These are phyloP conservation scores for Lathyrus tuberosus DNA, from an alignment of 306 rosid species.

Conservation along the genomic window DNA sequence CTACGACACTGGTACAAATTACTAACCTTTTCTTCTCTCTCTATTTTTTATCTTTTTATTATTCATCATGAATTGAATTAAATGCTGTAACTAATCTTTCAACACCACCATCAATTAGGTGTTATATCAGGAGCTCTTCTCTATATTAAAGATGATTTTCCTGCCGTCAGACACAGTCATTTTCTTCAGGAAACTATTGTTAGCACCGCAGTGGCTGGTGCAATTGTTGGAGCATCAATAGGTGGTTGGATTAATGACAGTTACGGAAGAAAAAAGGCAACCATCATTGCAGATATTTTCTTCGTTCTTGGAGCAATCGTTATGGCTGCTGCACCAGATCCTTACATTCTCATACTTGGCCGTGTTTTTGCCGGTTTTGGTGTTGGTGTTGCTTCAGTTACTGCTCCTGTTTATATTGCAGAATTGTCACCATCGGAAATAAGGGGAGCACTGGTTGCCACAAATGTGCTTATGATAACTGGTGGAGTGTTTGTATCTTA, in stretches of 20 bases:
- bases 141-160: slow-evolving; percentile 51
- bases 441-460: slow-evolving; percentile 84
- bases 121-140: slow-evolving; percentile 59
- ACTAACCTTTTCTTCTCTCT: too few species aligned
- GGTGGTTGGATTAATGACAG: slow-evolving; percentile 92
- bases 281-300: slow-evolving; percentile 73
- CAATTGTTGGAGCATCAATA: slow-evolving; percentile 77
- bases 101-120: slow-evolving; percentile 10
- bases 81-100: too few species aligned
- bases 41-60: too few species aligned
- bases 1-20: too few species aligned
- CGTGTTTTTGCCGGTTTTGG: slow-evolving; percentile 81
- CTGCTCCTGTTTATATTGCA: too few species aligned
- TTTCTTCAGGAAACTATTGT: slow-evolving; percentile 81
- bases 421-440: slow-evolving; percentile 92
- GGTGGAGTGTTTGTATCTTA: slow-evolving; percentile 89
- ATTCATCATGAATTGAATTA: too few species aligned
- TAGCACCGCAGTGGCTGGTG: slow-evolving; percentile 92
- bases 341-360: slow-evolving; percentile 80
- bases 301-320: slow-evolving; percentile 75
- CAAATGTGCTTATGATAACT: slow-evolving; percentile 87
- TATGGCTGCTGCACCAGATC: slow-evolving; percentile 91
- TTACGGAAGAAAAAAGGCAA: slow-evolving; percentile 83
- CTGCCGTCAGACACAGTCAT: slow-evolving; percentile 28
- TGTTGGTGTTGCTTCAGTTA: slow-evolving; percentile 68